Conservation (phyloP, 164 flowering plant species). For the Kalanchoe fedtschenkoi region DNA sequence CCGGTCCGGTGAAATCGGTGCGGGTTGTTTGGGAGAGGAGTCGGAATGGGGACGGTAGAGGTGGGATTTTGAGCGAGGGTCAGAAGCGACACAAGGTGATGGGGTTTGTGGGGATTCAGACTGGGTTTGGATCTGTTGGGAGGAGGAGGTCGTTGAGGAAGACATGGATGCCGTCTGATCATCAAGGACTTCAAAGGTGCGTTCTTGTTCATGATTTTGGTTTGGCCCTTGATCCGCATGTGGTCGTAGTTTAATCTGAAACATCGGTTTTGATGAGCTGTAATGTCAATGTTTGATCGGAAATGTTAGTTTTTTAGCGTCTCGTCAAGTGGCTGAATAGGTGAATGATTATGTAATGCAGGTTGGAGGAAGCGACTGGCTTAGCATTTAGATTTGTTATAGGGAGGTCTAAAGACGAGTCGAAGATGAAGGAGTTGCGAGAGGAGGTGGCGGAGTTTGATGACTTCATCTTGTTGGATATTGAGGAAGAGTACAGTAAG, state of each 20-base stretch:
- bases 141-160: not conserved
- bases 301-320: not conserved
- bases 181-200: not conserved
- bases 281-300: not conserved
- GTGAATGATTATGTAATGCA: constrained; percentile 9
- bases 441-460: constrained; percentile 51
- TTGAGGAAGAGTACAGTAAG: constrained; percentile 42
- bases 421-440: constrained; percentile 39
- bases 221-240: not conserved
- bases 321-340: not conserved
- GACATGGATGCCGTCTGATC: constrained; percentile 4
- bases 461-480: constrained; percentile 57
- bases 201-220: too few relatives aligned
- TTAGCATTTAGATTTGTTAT: constrained; percentile 58
- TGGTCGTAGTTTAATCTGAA: not conserved
- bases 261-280: not conserved
- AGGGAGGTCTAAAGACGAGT: constrained; percentile 38
- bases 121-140: not conserved
- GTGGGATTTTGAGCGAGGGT: not conserved
- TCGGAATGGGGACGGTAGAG: constrained; percentile 4
- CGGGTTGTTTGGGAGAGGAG: constrained; percentile 57
- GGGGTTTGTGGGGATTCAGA: constrained; percentile 7
- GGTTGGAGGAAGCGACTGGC: constrained; percentile 64
- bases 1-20: constrained; percentile 34
- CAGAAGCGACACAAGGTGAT: not conserved